phyloP scores from a whole-genome alignment of 1,139 yeast genomes.

The Entelexis paramagnoliae region DNA sequence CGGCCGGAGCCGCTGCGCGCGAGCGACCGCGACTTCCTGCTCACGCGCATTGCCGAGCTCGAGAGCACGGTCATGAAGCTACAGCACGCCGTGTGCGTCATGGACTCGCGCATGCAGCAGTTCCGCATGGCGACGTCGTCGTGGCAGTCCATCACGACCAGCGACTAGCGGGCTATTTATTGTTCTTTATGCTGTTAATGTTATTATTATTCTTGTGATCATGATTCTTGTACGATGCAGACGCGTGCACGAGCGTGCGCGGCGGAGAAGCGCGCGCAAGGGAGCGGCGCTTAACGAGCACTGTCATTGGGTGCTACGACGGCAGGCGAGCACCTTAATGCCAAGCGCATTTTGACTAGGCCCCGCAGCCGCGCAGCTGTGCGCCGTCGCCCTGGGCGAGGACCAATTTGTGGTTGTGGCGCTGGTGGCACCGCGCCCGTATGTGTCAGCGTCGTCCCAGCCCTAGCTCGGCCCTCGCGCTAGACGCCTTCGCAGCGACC shows the following conservation, averaged over 20 bases:
- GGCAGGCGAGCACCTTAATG: no score
- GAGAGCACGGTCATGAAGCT: constrained; percentile 4
- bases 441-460: background rate
- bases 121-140: constrained; percentile 6
- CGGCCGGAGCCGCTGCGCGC: background rate
- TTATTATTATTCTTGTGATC: no score
- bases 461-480: background rate
- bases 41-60: constrained; percentile 2
- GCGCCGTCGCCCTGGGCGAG: background rate
- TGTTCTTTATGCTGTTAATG: background rate
- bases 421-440: background rate
- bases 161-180: background rate
- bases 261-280: no score
- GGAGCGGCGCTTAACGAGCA: no score
- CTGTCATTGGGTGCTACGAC: no score
- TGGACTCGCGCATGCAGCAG: constrained; percentile 7
- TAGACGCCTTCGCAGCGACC: background rate
- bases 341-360: no score
- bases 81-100: constrained; percentile 4
- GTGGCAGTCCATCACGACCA: background rate
- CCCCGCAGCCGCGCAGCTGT: no score
- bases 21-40: background rate
- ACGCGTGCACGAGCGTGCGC: no score
- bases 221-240: no score
- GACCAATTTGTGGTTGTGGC: background rate